These are phyloP conservation scores for Cyberlindnera mississippiensis DNA, from an alignment of 805 yeast species.

Conservation along the genomic window DNA sequence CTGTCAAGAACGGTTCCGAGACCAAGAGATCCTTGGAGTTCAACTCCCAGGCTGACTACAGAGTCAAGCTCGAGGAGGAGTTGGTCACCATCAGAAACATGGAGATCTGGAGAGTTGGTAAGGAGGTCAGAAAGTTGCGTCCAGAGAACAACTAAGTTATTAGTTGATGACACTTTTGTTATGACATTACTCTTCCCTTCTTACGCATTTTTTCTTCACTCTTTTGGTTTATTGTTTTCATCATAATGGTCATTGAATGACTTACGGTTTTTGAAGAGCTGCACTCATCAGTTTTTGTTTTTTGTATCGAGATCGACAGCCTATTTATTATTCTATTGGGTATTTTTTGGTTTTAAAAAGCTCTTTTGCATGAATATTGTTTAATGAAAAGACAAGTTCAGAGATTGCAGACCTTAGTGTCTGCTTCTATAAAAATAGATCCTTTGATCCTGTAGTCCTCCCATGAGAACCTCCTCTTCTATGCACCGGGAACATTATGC, in stretches of 20 bases:
- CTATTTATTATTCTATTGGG: conserved; percentile 17
- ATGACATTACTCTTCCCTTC: conserved; percentile 7
- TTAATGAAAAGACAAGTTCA: conserved; percentile 40
- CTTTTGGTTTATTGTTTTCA: conserved; percentile 10
- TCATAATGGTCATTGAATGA: conserved; percentile 30
- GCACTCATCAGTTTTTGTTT: conserved; percentile 1
- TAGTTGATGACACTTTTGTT: not conserved
- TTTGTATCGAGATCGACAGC: conserved; percentile 15
- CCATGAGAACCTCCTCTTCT: too few relatives aligned
- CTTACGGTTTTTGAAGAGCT: conserved; percentile 17
- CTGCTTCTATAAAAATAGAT: conserved; percentile 1
- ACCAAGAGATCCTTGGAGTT: conserved; percentile 97
- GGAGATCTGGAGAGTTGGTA: conserved; percentile 99
- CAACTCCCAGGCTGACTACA: conserved; percentile 98
- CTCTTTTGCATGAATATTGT: conserved; percentile 34
- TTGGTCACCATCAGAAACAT: conserved; percentile 88
- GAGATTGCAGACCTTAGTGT: conserved; percentile 3
- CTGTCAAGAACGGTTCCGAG: conserved; percentile 94
- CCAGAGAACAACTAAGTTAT: conserved; percentile 88
- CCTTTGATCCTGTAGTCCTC: not conserved
- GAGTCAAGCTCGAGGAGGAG: conserved; percentile 93
- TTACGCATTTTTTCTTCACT: conserved; percentile 12
- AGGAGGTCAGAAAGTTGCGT: conserved; percentile 99
- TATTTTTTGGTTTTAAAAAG: conserved; percentile 14
- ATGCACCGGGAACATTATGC: too few relatives aligned